Evolutionary conservation across 2,329 filamentous ascomycete genomes (phyloP), one percentile per base, ranked within the genome.

Genomic region (Stagonosporopsis rhizophila): DNA sequence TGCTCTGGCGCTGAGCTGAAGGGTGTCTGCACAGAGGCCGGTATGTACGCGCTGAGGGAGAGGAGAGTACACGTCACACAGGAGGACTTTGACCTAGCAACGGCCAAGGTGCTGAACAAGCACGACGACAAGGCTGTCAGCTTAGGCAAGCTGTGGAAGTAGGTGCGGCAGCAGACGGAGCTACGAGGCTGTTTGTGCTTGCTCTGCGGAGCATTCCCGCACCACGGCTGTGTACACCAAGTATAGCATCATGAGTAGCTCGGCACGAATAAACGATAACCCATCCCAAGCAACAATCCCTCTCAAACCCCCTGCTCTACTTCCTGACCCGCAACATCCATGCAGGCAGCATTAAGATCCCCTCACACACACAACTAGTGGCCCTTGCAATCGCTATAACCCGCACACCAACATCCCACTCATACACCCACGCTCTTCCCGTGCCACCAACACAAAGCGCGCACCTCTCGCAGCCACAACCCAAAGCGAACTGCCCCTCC

Each of bases 81-180:
- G 78, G 95, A 99, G 80, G 95, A 99, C 79, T 99, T 99, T 77
- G 95, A 99, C 77, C 85, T 99, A 61, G 95, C 95, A 30, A 99
- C 95, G 6, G 95, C 95, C 75, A 99, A 99, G 90, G 94, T 99
- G 59, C 85, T 99, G 76, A 98, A 99, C 87, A 98, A 97, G 85
- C 95, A 98, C 77, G 95, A 98, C 73, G 95, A 99, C 79, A 98
- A 98, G 85, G 93, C 96, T 77, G 90, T 92, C 68, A 92, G 89
- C 73, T 82, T 96, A 71, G 90, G 89, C 75, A 96, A 96, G 81
- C 82, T 96, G 72, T 96, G 87, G 87, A 91, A 91, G 83, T 91
- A 84, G 57, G 25, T 38, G 14, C 35, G 6, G 3, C 39, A 30
- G 17, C 14, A 5, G 14, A 30, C n/a, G 23, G 15, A 19, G n/a